These are phyloP conservation scores for Ensete ventricosum DNA, from an alignment of 176 grass and related monocot genomes.

Conservation along the genomic window DNA sequence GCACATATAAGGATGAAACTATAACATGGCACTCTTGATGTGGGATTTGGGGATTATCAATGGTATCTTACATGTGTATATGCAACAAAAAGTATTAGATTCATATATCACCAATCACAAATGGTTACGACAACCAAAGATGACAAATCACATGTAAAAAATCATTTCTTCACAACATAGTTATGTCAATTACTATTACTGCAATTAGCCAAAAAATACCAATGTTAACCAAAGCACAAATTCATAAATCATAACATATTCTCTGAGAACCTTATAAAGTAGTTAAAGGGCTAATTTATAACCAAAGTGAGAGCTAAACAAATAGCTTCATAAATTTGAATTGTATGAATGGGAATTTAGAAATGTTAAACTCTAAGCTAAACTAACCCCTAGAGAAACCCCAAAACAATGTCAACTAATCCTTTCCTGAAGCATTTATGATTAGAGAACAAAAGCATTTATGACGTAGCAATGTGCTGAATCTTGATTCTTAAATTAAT, in stretches of 20 bases:
- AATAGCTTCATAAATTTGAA: background rate
- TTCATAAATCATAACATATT: background rate
- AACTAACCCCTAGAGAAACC: too few species aligned
- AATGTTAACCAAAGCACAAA: background rate
- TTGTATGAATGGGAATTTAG: background rate
- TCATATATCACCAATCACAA: too few species aligned
- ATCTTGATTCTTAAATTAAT: too few species aligned
- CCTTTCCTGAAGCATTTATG: background rate
- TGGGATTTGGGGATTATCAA: too few species aligned
- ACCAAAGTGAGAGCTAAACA: background rate
- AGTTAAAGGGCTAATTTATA: background rate
- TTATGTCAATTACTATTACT: background rate
- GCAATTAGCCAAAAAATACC: background rate
- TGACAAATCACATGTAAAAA: too few species aligned
- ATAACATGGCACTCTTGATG: too few species aligned
- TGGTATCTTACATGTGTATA: too few species aligned
- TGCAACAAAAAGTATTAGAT: too few species aligned
- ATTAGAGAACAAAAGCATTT: background rate
- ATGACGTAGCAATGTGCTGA: background rate
- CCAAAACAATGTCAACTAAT: too few species aligned
- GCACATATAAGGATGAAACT: background rate
- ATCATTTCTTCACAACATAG: too few species aligned
- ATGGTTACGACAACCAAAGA: too few species aligned
- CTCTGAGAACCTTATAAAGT: background rate
- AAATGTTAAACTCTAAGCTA: too few species aligned